Conservation (phyloP, 345 rosid genomes). For the Trapa incisa region DNA sequence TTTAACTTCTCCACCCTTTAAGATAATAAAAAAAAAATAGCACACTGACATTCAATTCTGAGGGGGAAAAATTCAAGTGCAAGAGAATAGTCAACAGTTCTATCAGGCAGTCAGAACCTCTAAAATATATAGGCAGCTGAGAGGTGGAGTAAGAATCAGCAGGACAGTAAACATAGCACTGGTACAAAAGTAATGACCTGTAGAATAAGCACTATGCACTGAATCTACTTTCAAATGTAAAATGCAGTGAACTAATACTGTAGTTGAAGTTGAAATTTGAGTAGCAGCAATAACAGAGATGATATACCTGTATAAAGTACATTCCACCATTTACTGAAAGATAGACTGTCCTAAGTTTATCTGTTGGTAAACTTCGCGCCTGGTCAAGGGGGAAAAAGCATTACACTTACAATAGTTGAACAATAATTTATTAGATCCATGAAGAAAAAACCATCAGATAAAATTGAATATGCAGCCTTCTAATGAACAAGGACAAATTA, state of each 20-base stretch:
- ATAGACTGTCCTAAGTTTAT: constrained; percentile 12
- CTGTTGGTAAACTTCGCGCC: constrained; percentile 38
- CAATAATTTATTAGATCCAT: not conserved
- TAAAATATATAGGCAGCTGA: not conserved
- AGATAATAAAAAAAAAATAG: not conserved
- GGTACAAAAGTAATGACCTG: not conserved
- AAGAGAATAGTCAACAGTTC: not conserved
- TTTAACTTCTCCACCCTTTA: not conserved
- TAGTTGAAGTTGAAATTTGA: not conserved
- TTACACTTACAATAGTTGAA: not conserved
- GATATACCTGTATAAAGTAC: constrained; percentile 70
- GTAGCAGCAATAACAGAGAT: not conserved
- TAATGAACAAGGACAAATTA: not conserved
- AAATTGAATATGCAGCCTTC: not conserved
- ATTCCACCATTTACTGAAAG: constrained; percentile 40
- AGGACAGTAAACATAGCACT: not conserved
- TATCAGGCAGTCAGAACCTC: not conserved
- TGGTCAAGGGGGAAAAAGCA: constrained; percentile 15
- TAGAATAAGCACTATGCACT: not conserved
- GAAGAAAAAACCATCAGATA: not conserved
- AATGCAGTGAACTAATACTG: not conserved
- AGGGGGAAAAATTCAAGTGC: not conserved
- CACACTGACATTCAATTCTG: not conserved
- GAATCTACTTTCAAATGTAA: not conserved
- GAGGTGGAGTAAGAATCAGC: not conserved